Evolutionary conservation across 305 asterid genomes (phyloP).

Genomic region (Fraxinus nigra): DNA sequence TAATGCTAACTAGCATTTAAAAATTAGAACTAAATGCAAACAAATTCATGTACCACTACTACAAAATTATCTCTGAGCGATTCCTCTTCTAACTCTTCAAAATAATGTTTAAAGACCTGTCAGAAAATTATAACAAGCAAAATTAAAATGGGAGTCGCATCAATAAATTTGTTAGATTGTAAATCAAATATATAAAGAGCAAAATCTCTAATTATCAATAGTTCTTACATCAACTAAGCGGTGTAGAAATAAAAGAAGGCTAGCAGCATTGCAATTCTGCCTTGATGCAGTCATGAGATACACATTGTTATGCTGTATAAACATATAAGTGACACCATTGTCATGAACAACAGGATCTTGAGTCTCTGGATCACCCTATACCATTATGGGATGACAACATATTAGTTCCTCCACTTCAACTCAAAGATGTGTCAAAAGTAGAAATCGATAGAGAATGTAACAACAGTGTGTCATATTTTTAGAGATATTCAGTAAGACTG

Average conservation of each 20-base stretch:
- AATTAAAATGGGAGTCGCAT: slow-evolving; percentile 16
- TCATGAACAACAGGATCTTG: slow-evolving; percentile 89
- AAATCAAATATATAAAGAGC: slow-evolving; percentile 10
- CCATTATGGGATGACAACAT: slow-evolving; percentile 20
- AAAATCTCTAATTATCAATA: slow-evolving; percentile 26
- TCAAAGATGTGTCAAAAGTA: background rate
- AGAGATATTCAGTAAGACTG: background rate
- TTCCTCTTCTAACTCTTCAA: slow-evolving; percentile 93
- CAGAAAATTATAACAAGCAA: slow-evolving; percentile 19
- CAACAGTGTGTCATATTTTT: background rate
- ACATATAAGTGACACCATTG: slow-evolving; percentile 89
- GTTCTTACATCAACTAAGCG: slow-evolving; percentile 85
- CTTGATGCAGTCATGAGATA: slow-evolving; percentile 91
- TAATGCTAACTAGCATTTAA: background rate
- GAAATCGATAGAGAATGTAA: background rate
- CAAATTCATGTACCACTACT: slow-evolving; percentile 68
- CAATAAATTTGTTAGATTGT: slow-evolving; percentile 1
- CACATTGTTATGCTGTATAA: slow-evolving; percentile 87
- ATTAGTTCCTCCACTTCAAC: slow-evolving; percentile 22
- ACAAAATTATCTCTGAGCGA: slow-evolving; percentile 96
- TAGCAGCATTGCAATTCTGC: slow-evolving; percentile 94
- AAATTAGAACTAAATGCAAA: slow-evolving; percentile 20
- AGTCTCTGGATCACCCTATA: slow-evolving; percentile 79
- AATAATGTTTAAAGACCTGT: slow-evolving; percentile 93
- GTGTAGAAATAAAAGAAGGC: slow-evolving; percentile 88